Evolutionary conservation across 768 basidiomycete species (phyloP).

Genomic region (Russula lepida): DNA sequence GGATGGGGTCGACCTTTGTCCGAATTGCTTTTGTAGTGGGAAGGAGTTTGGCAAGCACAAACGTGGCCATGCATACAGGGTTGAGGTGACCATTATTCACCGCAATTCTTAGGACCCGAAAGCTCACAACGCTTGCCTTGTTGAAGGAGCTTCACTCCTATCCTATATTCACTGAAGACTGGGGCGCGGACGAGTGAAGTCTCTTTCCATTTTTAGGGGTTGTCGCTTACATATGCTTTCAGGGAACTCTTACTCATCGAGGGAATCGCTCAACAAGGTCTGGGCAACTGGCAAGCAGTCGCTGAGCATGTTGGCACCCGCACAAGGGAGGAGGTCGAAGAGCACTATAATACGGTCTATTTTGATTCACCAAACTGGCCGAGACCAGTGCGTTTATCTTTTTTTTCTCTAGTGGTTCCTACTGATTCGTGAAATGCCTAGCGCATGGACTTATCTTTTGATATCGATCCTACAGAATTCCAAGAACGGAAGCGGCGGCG

Average conservation of each 20-base stretch:
- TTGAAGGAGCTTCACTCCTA: constrained; percentile 88
- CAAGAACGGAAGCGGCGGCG: constrained; percentile 83
- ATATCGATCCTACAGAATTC: constrained; percentile 73
- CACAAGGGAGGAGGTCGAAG: constrained; percentile 87
- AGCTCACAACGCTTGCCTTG: constrained; percentile 9
- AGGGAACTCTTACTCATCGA: constrained; percentile 88
- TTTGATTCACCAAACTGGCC: constrained; percentile 75
- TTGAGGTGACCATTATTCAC: constrained; percentile 53
- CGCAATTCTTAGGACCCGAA: neutral
- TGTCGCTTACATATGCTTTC: constrained; percentile 5
- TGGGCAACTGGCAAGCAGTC: constrained; percentile 96
- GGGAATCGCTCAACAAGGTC: constrained; percentile 76
- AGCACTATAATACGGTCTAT: constrained; percentile 80
- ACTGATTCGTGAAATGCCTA: constrained; percentile 16
- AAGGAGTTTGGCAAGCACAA: constrained; percentile 85
- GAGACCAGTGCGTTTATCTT: constrained; percentile 50
- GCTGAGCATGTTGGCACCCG: constrained; percentile 92
- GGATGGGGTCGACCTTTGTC: constrained; percentile 89
- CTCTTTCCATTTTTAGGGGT: neutral
- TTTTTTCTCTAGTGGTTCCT: constrained; percentile 4
- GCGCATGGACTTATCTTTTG: constrained; percentile 49
- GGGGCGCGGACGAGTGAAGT: constrained; percentile 94
- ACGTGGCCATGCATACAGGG: constrained; percentile 80
- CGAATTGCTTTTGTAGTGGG: constrained; percentile 84
- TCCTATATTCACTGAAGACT: constrained; percentile 90